phyloP scores from a whole-genome alignment of 345 rosid genomes.

The Corchorus olitorius region DNA sequence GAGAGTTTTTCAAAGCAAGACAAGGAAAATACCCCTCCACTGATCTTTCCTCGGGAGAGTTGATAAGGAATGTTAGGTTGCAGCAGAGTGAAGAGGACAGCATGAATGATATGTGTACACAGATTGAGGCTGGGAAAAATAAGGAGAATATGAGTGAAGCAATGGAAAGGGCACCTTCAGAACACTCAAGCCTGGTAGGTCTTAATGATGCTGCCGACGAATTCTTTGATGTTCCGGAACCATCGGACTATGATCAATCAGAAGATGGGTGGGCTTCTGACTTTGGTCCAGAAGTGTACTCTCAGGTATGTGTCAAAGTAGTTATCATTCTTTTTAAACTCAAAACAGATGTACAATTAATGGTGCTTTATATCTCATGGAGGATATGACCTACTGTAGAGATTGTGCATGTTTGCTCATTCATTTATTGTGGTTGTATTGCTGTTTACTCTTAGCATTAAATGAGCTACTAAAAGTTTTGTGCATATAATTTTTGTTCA shows the following conservation, averaged over 20 bases:
- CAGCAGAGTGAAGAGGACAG: conserved; percentile 39
- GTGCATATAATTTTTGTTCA: background rate
- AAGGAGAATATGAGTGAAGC: conserved; percentile 52
- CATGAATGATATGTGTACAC: conserved; percentile 32
- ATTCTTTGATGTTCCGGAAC: conserved; percentile 92
- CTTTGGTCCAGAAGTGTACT: conserved; percentile 51
- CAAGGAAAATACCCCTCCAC: conserved; percentile 56
- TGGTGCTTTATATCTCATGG: background rate
- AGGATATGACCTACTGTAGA: conserved; percentile 1
- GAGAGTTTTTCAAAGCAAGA: conserved; percentile 80
- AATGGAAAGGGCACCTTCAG: conserved; percentile 61
- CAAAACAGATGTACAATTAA: background rate
- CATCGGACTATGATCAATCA: conserved; percentile 58
- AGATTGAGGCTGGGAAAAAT: conserved; percentile 35
- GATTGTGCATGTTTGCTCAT: background rate
- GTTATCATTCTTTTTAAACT: background rate
- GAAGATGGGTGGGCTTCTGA: conserved; percentile 70
- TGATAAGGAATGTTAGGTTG: conserved; percentile 45
- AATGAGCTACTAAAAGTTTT: conserved; percentile 8
- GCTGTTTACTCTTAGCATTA: background rate
- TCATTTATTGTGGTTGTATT: background rate
- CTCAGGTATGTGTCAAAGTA: conserved; percentile 52
- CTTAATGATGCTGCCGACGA: conserved; percentile 83
- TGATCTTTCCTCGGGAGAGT: conserved; percentile 71
- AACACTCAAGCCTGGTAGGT: conserved; percentile 76